Base-by-base conservation (phyloP, 768 basidiomycete species). In the Mrakia hoshinonis region DNA sequence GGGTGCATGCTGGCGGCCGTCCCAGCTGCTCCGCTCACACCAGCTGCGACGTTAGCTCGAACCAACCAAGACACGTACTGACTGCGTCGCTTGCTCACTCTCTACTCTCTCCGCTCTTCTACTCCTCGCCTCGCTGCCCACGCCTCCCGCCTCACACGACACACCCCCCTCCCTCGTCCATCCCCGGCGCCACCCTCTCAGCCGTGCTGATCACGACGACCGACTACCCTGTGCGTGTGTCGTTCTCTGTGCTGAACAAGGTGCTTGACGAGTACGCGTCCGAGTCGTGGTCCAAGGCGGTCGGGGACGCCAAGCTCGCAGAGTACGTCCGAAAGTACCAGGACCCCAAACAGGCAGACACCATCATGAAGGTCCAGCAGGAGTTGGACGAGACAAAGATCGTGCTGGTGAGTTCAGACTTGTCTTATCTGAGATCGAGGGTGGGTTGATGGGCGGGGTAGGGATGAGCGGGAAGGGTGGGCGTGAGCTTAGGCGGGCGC, bases 351-450 rank as follows among this genome's bases (percentile, higher is more conserved):
- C 72, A 73, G 72, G 72, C 72, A 24, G 72, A 73, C 47, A 89
- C 91, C 24, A 97, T 99, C 78, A 95, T 98, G 94, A 86, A 88
- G 74, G 96, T 99, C 15, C 96, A 99, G 80, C 89, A 92, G 77
- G 96, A 99, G 79, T 81, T 99, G 67, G 96, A 99, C 79, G 96
- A 99, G 82, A 98, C 96, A 3, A 99, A 99, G 88, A 95, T 99
- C 75, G 87, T 98, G 58, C 82, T 99, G 80, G 94, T 95, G 76
- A 72, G 90, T 83, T 22, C 60, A 34, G 65, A 39, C 11, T 18
- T 26, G 7, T 11, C 63, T 62, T 36, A 11, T 24, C n/a, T 51
- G 20, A 39, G 12, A n/a, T 15, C 10, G 52, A 15, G 52, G n/a
- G 29, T 15, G 24, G 52, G 52, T 4, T 12, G 52, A 4, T 15